Evolutionary conservation across 139 green algal species (phyloP).

Genomic region (Gonium pectorale): DNA sequence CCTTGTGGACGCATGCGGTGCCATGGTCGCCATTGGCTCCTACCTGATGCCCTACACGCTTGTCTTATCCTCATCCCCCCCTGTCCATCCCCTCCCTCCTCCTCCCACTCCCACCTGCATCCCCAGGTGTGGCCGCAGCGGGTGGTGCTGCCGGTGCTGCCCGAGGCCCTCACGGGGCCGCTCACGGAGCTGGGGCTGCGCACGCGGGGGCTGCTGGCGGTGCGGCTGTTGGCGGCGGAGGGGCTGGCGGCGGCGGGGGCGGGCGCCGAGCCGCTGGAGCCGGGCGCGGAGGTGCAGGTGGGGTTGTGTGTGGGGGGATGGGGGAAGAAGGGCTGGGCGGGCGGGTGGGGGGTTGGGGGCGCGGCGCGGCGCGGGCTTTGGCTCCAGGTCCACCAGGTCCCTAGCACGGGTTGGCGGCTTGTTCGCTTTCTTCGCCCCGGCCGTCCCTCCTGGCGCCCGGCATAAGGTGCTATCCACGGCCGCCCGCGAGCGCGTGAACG

Average conservation of each 20-base stretch:
- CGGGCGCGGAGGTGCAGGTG: not conserved
- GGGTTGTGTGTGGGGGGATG: not conserved
- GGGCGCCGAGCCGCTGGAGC: not conserved
- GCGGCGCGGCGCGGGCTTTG: too few species aligned
- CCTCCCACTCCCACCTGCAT: not conserved
- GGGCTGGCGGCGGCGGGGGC: not conserved
- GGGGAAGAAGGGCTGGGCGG: not conserved
- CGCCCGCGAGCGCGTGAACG: too few species aligned
- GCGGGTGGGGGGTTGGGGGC: not conserved
- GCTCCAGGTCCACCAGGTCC: too few species aligned
- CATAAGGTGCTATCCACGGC: too few species aligned
- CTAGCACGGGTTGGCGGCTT: too few species aligned
- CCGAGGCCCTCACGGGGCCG: not conserved
- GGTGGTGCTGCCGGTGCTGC: conserved; percentile 24
- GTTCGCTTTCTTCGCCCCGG: too few species aligned
- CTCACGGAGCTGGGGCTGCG: conserved; percentile 29
- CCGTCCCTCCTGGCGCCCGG: too few species aligned
- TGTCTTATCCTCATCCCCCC: not conserved
- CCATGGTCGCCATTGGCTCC: too few species aligned
- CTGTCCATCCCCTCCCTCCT: too few species aligned
- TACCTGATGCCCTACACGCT: too few species aligned
- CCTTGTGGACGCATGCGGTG: too few species aligned
- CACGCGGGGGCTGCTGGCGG: conserved; percentile 35
- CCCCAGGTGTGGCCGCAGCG: conserved; percentile 38
- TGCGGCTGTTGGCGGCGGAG: conserved; percentile 1